Evolutionary conservation across 23 red algal genomes (phyloP), one percentile per base, ranked within the genome.

Genomic region (Gracilaria caudata): DNA sequence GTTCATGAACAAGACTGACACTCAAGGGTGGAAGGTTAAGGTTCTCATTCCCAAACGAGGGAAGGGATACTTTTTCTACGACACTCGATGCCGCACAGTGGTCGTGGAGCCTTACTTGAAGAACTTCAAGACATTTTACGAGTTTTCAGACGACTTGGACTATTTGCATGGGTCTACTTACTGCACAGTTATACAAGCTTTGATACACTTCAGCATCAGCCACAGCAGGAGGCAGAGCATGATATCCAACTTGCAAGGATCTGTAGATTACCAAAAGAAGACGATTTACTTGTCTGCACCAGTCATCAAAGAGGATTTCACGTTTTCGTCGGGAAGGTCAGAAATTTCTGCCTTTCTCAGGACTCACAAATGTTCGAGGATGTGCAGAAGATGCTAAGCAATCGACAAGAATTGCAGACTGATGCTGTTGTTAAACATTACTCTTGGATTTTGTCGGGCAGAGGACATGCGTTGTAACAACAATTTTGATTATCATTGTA

Each of bases 121-220:
- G 7, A 25, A 47, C 40, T 75, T 75, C 37, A 29, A 47, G 35
- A 3, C 33, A n/a, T 75, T 75, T 29, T 75, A 75, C 33, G 70
- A 75, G 43, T 28, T 10, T 28, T 3, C 33, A 33, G 70, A 38
- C 70, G 70, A 75, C 43, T 21, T 75, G 21, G 19, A 24, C 0
- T 25, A 46, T 45, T 43, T 24, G 23, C 2, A 33, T 41, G 7
- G 25, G 9, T 14, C 39, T 46, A 49, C 40, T 23, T 47, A 47
- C 13, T 21, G 4, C 38, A 24, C 10, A 0, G 39, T 75, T 21
- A 17, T 75, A 3, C 70, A 75, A 8, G 70, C 70, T 20, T 49
- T 75, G 70, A 43, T 75, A 29, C 70, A 75, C 40, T 75, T 47
- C 40, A 75, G 70, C 38, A 75, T 75, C 70, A 4, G 70, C 4